Base-by-base conservation (phyloP, 106 monocot genomes). In the Vanilla planifolia region DNA sequence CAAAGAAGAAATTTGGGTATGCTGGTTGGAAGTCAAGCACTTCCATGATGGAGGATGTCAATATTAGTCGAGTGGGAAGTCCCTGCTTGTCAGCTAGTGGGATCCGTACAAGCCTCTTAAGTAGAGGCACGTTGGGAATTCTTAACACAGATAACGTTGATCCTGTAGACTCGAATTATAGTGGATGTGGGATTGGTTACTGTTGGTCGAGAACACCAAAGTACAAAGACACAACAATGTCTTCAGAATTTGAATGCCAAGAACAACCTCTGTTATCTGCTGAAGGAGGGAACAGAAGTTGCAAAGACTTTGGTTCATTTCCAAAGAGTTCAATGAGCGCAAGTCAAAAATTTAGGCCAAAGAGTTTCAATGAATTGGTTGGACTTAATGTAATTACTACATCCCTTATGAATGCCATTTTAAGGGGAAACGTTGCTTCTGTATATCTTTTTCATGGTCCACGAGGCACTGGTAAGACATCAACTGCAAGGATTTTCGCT, bases 201-300 rank as follows among this genome's bases (percentile, higher is more conserved):
- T 95, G 95, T 41, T 95, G 95, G 95, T 95, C 95, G 15, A 86
- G 77, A 60, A 88, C 86, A 51, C 85, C 95, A 35, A 90, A 71
- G 67, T 79, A 74, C 57, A 79, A 73, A 39, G 77, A 80, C 26
- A 33, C 33, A 11, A 59, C 67, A 60, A 55, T 67, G 35, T 79
- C 72, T 62, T 79, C 78, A 51, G 87, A 82, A 48, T 53, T 51
- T 55, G 96, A 87, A 45, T 78, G 75, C 8, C 80, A 77, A 51
- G 80, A 83, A 37, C 63, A 73, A 40, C 95, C 95, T 28, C 51
- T 95, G 45, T 22, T 95, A 67, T 76, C 75, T 51, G 48, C 64
- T 25, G 69, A 79, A 50, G 71, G 59, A 22, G 67, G 64, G 43
- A 73, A 70, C 30, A 29, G 25, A 30, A 57, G 63, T 41, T 73